These are phyloP conservation scores for Colletotrichum sublineola DNA, from an alignment of 2,329 filamentous ascomycete genomes.

Conservation along the genomic window DNA sequence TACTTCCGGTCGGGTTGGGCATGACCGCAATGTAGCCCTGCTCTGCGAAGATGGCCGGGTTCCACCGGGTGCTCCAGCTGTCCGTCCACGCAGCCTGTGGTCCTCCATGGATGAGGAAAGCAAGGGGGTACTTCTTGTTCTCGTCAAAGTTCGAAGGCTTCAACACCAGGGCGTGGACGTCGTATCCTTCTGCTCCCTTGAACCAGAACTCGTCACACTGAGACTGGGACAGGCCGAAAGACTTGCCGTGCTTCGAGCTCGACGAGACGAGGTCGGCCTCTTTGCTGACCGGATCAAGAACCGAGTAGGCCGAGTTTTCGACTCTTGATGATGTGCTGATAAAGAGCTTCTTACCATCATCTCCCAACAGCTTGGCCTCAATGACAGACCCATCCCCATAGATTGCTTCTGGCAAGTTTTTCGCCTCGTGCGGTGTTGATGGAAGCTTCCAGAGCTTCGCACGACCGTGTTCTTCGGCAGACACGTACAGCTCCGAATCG, in stretches of 20 bases:
- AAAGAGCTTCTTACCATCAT: constrained; percentile 65
- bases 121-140: constrained; percentile 81
- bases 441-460: constrained; percentile 73
- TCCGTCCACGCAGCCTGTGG: constrained; percentile 84
- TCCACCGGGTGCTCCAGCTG: constrained; percentile 86
- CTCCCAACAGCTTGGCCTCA: constrained; percentile 66
- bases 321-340: constrained; percentile 76
- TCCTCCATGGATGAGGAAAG: constrained; percentile 86
- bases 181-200: constrained; percentile 69
- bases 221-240: constrained; percentile 73
- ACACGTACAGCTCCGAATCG: constrained; percentile 76
- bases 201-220: constrained; percentile 80
- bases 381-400: constrained; percentile 67
- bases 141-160: constrained; percentile 76
- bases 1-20: constrained; percentile 87
- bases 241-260: constrained; percentile 73
- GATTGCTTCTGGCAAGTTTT: constrained; percentile 62
- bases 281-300: constrained; percentile 64
- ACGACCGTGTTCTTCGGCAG: constrained; percentile 77
- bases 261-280: constrained; percentile 68
- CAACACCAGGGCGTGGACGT: constrained; percentile 79
- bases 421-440: constrained; percentile 64
- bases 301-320: constrained; percentile 78
- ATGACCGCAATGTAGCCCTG: constrained; percentile 87
- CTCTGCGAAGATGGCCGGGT: constrained; percentile 87